phyloP scores from a whole-genome alignment of 305 asterid genomes.

The Fraxinus greggii region DNA sequence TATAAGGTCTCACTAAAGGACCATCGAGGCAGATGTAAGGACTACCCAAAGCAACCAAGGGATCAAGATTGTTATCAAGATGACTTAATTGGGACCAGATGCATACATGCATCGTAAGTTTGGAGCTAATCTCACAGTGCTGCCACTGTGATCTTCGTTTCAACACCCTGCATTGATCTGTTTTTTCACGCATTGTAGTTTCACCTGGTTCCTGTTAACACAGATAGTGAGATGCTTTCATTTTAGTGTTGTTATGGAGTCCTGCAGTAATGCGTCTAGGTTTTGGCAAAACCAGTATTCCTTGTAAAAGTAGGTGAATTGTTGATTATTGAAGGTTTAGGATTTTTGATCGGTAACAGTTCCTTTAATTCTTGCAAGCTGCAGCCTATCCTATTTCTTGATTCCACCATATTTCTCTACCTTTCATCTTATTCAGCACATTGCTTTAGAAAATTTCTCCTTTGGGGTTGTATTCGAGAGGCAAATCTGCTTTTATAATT shows the following conservation, averaged over 20 bases:
- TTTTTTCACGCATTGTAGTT: background rate
- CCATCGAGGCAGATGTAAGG: background rate
- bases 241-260: background rate
- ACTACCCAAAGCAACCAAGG: conserved; percentile 3
- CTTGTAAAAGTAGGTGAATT: background rate
- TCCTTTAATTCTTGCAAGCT: background rate
- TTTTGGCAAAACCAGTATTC: background rate
- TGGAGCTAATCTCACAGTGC: background rate
- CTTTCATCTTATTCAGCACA: background rate
- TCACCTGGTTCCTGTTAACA: background rate
- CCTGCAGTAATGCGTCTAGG: background rate
- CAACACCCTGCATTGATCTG: background rate
- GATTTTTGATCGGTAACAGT: background rate
- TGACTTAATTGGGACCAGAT: background rate
- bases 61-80: background rate
- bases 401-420: background rate
- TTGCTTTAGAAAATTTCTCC: background rate
- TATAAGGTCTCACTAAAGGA: conserved; percentile 57
- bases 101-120: background rate
- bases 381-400: background rate
- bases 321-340: background rate
- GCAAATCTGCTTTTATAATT: background rate
- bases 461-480: background rate
- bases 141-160: background rate
- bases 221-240: background rate